Evolutionary conservation across 129 eudicot species (phyloP).

Genomic region (Saussurea involucrata): DNA sequence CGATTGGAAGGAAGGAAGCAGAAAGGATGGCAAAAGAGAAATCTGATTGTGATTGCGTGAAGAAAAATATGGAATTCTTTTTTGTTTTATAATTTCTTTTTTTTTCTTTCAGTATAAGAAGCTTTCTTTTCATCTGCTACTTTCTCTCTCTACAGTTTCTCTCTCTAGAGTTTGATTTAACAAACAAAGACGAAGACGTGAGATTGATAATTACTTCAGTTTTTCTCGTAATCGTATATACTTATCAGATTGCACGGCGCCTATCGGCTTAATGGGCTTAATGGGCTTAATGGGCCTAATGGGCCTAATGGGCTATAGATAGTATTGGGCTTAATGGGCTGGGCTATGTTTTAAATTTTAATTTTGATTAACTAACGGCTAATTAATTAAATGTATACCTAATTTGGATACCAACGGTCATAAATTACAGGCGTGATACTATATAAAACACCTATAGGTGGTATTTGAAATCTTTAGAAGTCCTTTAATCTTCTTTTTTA

Average conservation of each 20-base stretch:
- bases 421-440: background rate
- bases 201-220: slow-evolving; percentile 18
- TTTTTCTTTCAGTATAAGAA: slow-evolving; percentile 30
- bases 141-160: slow-evolving; percentile 14
- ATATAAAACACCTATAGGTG: background rate
- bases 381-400: slow-evolving; percentile 4
- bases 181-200: slow-evolving; percentile 13
- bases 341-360: background rate
- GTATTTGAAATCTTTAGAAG: background rate
- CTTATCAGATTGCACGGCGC: background rate
- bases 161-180: slow-evolving; percentile 2
- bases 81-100: background rate
- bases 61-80: slow-evolving; percentile 7
- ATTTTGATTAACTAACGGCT: slow-evolving; percentile 10
- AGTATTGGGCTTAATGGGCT: background rate
- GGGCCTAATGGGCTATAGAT: background rate
- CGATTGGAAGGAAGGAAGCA: slow-evolving; percentile 22
- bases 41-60: slow-evolving; percentile 36
- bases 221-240: slow-evolving; percentile 1
- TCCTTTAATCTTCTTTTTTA: background rate
- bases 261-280: background rate
- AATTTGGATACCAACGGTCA: slow-evolving; percentile 8
- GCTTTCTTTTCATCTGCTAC: slow-evolving; percentile 12
- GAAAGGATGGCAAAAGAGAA: slow-evolving; percentile 14
- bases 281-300: background rate